phyloP scores from a whole-genome alignment of 2,329 filamentous ascomycete genomes.

The Fusarium sp. region DNA sequence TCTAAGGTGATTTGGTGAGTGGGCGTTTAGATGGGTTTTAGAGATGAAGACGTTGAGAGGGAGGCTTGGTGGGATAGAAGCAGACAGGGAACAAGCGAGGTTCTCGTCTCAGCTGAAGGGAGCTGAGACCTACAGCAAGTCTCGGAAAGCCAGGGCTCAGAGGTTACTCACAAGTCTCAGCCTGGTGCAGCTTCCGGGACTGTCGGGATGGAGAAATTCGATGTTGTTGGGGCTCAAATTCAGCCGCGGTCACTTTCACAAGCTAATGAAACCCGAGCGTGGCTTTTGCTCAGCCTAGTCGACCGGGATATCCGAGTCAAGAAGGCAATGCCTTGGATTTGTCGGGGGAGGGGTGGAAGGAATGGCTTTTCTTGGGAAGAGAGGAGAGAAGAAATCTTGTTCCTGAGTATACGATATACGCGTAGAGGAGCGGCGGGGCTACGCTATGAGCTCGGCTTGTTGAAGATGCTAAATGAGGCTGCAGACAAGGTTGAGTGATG shows the following conservation, averaged over 20 bases:
- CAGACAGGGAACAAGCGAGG: constrained; percentile 1
- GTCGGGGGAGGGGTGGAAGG: too few species aligned
- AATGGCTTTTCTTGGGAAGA: too few species aligned
- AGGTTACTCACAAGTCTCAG: constrained; percentile 33
- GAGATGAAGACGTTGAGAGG: background rate
- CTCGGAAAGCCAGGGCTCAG: constrained; percentile 17
- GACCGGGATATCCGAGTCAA: constrained; percentile 39
- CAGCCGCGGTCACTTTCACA: constrained; percentile 21
- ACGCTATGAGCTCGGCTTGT: too few species aligned
- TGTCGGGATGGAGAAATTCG: constrained; percentile 3
- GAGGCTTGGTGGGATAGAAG: constrained; percentile 3
- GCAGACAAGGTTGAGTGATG: too few species aligned
- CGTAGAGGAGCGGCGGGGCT: too few species aligned
- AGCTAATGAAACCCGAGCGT: constrained; percentile 36
- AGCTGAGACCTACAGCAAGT: constrained; percentile 25
- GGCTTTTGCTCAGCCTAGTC: constrained; percentile 28
- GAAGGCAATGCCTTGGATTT: background rate
- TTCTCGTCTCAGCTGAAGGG: constrained; percentile 14
- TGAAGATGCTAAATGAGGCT: too few species aligned
- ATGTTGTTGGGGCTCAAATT: constrained; percentile 32
- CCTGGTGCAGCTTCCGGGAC: constrained; percentile 20
- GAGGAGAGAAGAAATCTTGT: too few species aligned
- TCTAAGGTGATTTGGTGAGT: background rate
- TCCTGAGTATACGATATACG: too few species aligned
- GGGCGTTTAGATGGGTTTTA: background rate